These are phyloP conservation scores for Colletotrichum phormii DNA, from an alignment of 2,329 filamentous ascomycete genomes.

Conservation along the genomic window DNA sequence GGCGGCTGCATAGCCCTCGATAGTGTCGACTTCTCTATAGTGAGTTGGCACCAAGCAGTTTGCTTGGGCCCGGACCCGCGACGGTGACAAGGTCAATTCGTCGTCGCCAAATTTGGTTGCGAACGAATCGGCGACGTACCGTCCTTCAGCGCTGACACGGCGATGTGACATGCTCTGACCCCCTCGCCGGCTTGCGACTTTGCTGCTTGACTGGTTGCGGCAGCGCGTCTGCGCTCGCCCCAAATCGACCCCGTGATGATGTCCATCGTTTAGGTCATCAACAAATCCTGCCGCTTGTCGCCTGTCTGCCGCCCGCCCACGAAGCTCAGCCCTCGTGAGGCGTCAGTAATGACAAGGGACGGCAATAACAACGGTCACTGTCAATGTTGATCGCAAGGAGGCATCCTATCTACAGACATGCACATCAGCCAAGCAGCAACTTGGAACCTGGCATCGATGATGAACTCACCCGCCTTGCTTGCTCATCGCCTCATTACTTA, in stretches of 20 bases:
- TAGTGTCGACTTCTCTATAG: constrained; percentile 19
- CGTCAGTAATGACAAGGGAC: not conserved
- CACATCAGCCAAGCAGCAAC: constrained; percentile 14
- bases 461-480: constrained; percentile 14
- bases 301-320: constrained; percentile 1
- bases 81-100: constrained; percentile 34
- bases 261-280: constrained; percentile 37
- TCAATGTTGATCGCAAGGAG: constrained; percentile 19
- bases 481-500: constrained; percentile 25
- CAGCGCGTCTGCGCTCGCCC: constrained; percentile 30
- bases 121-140: constrained; percentile 35
- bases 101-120: constrained; percentile 27
- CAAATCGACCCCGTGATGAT: constrained; percentile 45
- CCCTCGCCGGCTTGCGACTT: constrained; percentile 19
- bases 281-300: constrained; percentile 18
- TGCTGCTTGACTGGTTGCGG: constrained; percentile 35
- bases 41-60: constrained; percentile 18
- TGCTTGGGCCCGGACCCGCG: constrained; percentile 20
- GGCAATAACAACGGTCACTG: not conserved
- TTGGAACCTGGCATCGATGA: constrained; percentile 1
- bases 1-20: constrained; percentile 33
- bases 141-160: constrained; percentile 37
- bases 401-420: not conserved
- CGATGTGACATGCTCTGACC: constrained; percentile 39
- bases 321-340: constrained; percentile 2